Evolutionary conservation across 1,284 basidiomycete genomes (phyloP), one percentile per base, ranked within the genome.

Genomic region (Irpex sp.): DNA sequence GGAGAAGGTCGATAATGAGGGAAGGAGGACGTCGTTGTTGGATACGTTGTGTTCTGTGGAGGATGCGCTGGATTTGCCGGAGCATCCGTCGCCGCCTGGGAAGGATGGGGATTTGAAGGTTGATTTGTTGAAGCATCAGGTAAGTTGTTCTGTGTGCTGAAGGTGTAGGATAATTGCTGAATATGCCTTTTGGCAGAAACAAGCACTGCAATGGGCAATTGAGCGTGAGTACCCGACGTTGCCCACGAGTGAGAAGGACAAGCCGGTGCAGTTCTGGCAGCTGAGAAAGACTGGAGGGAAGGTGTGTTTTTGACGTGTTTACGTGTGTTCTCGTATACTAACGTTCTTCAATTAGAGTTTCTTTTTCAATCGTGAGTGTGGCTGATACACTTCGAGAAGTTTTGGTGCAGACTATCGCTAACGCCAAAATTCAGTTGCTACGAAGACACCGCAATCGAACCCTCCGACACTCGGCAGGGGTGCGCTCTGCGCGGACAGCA

Each of bases 221-320:
- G 82, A 86, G 9, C 85, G 81, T 19, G 93, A 95, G 74, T 85
- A 92, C 70, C 93, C 92, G 1, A 75, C 76, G 31, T 75, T 94
- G 21, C 93, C 93, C 0, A 82, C 78, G 65, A 82, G 78, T 38
- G 85, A 87, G 56, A 74, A 74, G 0, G 93, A 94, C 63, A 83
- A 82, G 21, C 89, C 93, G 0, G 89, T 94, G 0, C 94, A 96
- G 74, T 94, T 97, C 70, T 97, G 94, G 94, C 84, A 90, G 68
- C 75, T 86, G 21, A 83, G 80, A 68, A 86, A 84, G 69, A 79
- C 75, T 37, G 79, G 79, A 0, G 72, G 75, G 19, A 86, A 85
- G 78, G 87, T 86, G 66, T 34, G 78, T 26, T 26, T 26, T 1
- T 1, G 26, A 3, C 26, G 26, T 26, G 3, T 26, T 26, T 3